A percentile compares a stretch with the other conserved stretches of the same genome.
phyloP scores from a whole-genome alignment of 768 basidiomycete species.

The Suillus tomentosus region DNA sequence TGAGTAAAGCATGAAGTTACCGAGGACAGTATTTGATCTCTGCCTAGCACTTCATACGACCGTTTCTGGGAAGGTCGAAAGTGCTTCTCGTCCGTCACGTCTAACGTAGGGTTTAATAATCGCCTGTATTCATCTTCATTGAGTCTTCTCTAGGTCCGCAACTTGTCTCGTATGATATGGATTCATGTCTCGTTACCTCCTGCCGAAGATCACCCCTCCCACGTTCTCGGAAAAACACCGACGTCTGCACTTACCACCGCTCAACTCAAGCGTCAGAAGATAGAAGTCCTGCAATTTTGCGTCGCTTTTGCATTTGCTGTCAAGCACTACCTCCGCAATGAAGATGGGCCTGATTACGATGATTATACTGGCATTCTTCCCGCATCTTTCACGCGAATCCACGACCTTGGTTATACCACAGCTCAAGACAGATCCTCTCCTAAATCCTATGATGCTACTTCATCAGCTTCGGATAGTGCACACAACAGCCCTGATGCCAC shows the following conservation, averaged over 20 bases:
- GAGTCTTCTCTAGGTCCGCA: slow-evolving; percentile 51
- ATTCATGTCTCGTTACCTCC: slow-evolving; percentile 71
- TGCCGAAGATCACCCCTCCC: slow-evolving; percentile 42
- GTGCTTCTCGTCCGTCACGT: slow-evolving; percentile 69
- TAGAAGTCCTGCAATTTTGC: slow-evolving; percentile 66
- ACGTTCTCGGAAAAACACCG: slow-evolving; percentile 55
- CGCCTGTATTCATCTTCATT: not conserved
- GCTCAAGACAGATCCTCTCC: slow-evolving; percentile 31
- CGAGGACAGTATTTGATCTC: slow-evolving; percentile 13
- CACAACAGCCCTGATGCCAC: slow-evolving; percentile 48
- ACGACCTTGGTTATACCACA: slow-evolving; percentile 44
- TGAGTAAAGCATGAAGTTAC: slow-evolving; percentile 32
- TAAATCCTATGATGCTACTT: slow-evolving; percentile 46
- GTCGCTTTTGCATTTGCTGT: slow-evolving; percentile 71
- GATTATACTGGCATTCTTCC: slow-evolving; percentile 75
- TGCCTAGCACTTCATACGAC: slow-evolving; percentile 75
- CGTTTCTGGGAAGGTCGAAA: slow-evolving; percentile 90
- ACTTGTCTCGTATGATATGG: slow-evolving; percentile 79
- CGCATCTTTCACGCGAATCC: slow-evolving; percentile 51
- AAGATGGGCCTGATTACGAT: slow-evolving; percentile 70
- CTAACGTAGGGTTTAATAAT: slow-evolving; percentile 46
- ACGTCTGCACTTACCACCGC: slow-evolving; percentile 44
- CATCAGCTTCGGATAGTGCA: slow-evolving; percentile 31
- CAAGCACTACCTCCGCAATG: slow-evolving; percentile 82
- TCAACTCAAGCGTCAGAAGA: slow-evolving; percentile 67